Evolutionary conservation across 257 asterid species (phyloP).

Genomic region (Cinchona pubescens): DNA sequence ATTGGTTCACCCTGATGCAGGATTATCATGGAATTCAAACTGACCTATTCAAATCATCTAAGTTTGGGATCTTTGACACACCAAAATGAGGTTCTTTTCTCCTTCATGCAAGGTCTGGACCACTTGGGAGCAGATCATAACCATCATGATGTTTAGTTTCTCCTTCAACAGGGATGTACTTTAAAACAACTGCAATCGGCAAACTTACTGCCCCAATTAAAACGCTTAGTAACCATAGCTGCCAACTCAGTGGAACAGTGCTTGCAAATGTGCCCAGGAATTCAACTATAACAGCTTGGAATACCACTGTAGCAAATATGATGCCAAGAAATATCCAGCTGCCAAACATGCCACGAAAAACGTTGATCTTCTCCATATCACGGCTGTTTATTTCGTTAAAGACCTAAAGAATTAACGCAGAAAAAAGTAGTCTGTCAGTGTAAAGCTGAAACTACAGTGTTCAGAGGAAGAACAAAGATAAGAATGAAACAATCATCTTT

Average conservation of each 20-base stretch:
- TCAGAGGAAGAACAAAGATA: no score
- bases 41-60: background rate
- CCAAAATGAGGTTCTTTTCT: background rate
- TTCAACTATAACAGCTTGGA: constrained; percentile 87
- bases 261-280: constrained; percentile 91
- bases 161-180: constrained; percentile 68
- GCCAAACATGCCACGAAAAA: constrained; percentile 62
- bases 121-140: constrained; percentile 57
- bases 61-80: background rate
- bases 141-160: constrained; percentile 56
- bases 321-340: constrained; percentile 72
- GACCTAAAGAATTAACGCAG: constrained; percentile 47
- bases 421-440: background rate
- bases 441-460: no score
- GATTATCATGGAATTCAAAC: background rate
- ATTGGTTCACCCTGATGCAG: background rate
- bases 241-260: constrained; percentile 80
- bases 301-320: constrained; percentile 54
- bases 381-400: constrained; percentile 98
- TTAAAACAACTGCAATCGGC: constrained; percentile 66
- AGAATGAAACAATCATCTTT: no score
- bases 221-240: constrained; percentile 71
- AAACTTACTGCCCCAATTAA: constrained; percentile 58
- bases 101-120: constrained; percentile 41
- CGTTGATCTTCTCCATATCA: constrained; percentile 84